A percentile compares a stretch with the other conserved stretches of the same genome.
Conservation (phyloP, 2,329 filamentous ascomycete genomes). For the Sphaerulina vaccinii region DNA sequence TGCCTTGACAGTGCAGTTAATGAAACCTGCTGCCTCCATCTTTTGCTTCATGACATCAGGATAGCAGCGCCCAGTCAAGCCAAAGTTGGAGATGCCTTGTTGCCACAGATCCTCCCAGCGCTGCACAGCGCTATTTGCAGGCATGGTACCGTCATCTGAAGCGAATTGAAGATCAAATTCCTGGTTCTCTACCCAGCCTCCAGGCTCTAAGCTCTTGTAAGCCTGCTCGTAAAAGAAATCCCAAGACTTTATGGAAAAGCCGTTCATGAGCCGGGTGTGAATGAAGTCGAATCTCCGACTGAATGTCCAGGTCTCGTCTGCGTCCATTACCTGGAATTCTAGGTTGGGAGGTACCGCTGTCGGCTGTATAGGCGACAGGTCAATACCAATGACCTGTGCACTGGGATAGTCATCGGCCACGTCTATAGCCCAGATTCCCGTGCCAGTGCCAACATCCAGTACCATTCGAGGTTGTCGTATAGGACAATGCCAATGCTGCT, state of each 20-base stretch:
- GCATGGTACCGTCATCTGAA: slow-evolving; percentile 31
- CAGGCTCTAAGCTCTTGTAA: slow-evolving; percentile 31
- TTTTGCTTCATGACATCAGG: slow-evolving; percentile 37
- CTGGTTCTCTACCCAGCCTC: slow-evolving; percentile 44
- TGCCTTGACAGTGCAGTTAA: slow-evolving; percentile 32
- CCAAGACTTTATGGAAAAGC: slow-evolving; percentile 34
- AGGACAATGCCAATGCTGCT: slow-evolving; percentile 24
- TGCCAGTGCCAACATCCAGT: slow-evolving; percentile 52
- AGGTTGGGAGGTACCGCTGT: slow-evolving; percentile 25
- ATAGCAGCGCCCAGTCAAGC: slow-evolving; percentile 27
- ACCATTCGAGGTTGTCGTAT: slow-evolving; percentile 39
- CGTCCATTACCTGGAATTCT: slow-evolving; percentile 26
- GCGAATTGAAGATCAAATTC: slow-evolving; percentile 35
- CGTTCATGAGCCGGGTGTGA: slow-evolving; percentile 33
- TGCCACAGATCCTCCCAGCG: slow-evolving; percentile 29
- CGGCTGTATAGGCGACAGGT: slow-evolving; percentile 35
- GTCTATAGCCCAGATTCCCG: slow-evolving; percentile 31
- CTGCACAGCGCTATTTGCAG: slow-evolving; percentile 19
- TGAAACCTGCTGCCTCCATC: slow-evolving; percentile 37
- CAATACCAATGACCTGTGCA: slow-evolving; percentile 31
- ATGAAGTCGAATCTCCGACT: slow-evolving; percentile 33
- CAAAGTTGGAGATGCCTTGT: slow-evolving; percentile 27
- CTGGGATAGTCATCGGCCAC: slow-evolving; percentile 30
- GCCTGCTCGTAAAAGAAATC: slow-evolving; percentile 30
- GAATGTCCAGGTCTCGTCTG: slow-evolving; percentile 27